Evolutionary conservation across 1,284 basidiomycete genomes (phyloP), one percentile per base, ranked within the genome.

Genomic region (Fomes fomentarius): DNA sequence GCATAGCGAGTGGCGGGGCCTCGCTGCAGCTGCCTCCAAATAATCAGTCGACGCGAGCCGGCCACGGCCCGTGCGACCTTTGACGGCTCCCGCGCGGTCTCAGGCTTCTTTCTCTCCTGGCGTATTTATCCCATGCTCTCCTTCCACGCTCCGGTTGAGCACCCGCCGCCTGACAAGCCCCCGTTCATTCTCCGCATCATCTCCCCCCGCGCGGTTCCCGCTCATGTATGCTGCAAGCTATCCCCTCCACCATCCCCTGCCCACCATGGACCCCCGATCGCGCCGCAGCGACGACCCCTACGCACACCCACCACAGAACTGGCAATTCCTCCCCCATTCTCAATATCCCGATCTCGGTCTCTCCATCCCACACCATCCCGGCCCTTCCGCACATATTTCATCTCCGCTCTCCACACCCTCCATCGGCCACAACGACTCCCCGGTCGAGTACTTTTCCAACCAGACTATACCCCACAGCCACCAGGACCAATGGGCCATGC

Each of bases 181-280:
- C 60, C 56, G 50, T 61, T 61, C 56, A 48, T 38, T 56, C 60
- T 61, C 60, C 60, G 60, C 60, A 57, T 48, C 56, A 61, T 56
- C 57, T 53, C 34, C 44, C 49, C 56, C 44, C 49, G 35, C 51
- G 33, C 33, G 47, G 47, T 46, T 43, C 39, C 54, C 54, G 11
- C 46, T 51, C 30, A 61, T 61, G 60, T 61, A 56, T 56, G 42
- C 45, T 39, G 44, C 56, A n/a, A 33, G 48, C 54, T 61, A 56
- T 38, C 56, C 34, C 33, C 10, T 42, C 33, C 60, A 38, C 54
- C 48, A 61, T 54, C 42, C 19, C 35, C 53, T 50, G 33, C 56
- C 40, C 54, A 31, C 42, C 51, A 53, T 53, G 42, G 53, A 52
- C 35, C 45, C 33, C 28, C 44, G 52, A 61, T 61, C 60, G 56